Percentiles rank a stretch among this genome's conserved stretches.
These are phyloP conservation scores for Chalciporus piperatoides DNA, from an alignment of 1,284 basidiomycete genomes.

Conservation along the genomic window DNA sequence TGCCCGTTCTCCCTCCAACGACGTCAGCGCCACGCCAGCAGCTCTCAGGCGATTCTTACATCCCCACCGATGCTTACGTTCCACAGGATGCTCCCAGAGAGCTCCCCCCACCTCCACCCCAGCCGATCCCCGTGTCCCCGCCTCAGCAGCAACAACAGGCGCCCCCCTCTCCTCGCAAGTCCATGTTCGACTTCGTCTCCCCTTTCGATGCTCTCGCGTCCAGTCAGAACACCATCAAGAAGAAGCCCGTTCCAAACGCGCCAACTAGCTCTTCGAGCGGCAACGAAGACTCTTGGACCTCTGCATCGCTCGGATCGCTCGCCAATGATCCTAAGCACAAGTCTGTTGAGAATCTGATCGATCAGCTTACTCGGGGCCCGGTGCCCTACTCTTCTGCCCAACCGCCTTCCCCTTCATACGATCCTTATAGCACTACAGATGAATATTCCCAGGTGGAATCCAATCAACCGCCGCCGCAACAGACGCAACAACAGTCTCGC, in stretches of 20 bases:
- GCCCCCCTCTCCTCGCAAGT: slow-evolving; percentile 67
- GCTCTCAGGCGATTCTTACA: slow-evolving; percentile 29
- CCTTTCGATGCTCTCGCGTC: slow-evolving; percentile 72
- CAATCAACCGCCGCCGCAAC: slow-evolving; percentile 38
- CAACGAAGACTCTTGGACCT: slow-evolving; percentile 54
- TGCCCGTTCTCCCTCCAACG: slow-evolving; percentile 39
- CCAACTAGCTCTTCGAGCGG: slow-evolving; percentile 40
- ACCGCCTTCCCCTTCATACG: slow-evolving; percentile 39
- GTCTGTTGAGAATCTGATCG: slow-evolving; percentile 74
- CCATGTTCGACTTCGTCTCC: slow-evolving; percentile 79
- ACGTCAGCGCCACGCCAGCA: slow-evolving; percentile 45
- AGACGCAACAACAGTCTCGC: slow-evolving; percentile 26
- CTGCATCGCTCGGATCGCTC: slow-evolving; percentile 36
- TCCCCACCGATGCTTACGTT: slow-evolving; percentile 40
- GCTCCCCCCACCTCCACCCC: slow-evolving; percentile 32
- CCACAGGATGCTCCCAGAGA: slow-evolving; percentile 44
- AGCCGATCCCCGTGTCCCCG: slow-evolving; percentile 27
- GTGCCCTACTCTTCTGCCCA: slow-evolving; percentile 35
- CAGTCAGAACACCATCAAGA: slow-evolving; percentile 46
- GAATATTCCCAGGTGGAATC: slow-evolving; percentile 50
- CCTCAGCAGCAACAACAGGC: slow-evolving; percentile 38
- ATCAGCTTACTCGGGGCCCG: slow-evolving; percentile 61
- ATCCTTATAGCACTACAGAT: slow-evolving; percentile 39
- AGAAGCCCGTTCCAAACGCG: slow-evolving; percentile 55
- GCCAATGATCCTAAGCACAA: slow-evolving; percentile 64